Evolutionary conservation across 345 rosid species (phyloP), one percentile per base, ranked within the genome.

Genomic region (Luvunga scandens): DNA sequence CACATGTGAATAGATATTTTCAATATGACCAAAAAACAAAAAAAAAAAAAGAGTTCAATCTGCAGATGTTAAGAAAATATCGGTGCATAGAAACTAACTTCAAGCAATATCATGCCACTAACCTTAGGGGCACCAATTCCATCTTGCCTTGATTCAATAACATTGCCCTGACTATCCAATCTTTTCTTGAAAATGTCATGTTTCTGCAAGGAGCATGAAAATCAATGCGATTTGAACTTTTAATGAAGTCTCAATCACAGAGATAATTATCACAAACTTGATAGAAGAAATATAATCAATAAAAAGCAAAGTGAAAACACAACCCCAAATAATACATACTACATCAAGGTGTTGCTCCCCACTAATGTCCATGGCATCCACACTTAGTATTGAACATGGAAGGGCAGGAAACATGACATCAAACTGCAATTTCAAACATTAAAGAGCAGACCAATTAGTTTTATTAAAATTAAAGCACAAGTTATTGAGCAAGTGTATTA

Each of bases 301-400:
- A 61, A 55, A 53, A 61, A 31, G n/a, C 38, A 14, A 28, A 69
- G 64, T 16, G 10, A 71, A 36, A 77, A 64, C 48, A 9, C 30
- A 38, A 72, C 9, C 63, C 71, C 36, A 56, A n/a, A 55, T 10
- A 57, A 75, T 67, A 86, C 91, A 75, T 86, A 96, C 99, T 81
- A 96, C 94, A 80, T 96, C 99, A 82, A 96, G 96, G 86, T 94
- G 99, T 62, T 94, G 93, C 86, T 91, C 97, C 74, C 98, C 98
- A 75, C 99, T 94, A 84, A 91, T 90, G 84, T 96, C 99, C 94
- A 96, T 96, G 33, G 98, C 98, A 82, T 96, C 99, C 71, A 96
- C 85, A 79, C 98, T 96, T 65, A 94, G 91, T 81, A 96, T 88
- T 53, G 99, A 91, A 84, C 99, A 96, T 9, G 99, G 89, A 73